Evolutionary conservation across 306 rosid genomes (phyloP), one percentile per base, ranked within the genome.

Genomic region (Sesbania bispinosa): DNA sequence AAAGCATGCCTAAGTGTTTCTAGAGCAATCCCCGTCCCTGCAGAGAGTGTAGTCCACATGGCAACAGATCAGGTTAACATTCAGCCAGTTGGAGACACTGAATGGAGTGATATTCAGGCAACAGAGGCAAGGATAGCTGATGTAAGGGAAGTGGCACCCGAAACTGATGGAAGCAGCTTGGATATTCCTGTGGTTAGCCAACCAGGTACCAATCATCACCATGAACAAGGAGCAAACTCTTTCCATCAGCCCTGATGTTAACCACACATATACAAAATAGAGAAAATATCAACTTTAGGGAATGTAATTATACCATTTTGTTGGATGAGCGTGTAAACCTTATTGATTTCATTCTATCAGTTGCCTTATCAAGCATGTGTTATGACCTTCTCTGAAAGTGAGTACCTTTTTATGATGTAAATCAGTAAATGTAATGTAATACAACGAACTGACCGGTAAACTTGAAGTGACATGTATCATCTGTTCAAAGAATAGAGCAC

Each of bases 61-160:
- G 76, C 90, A 7, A 84, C 83, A 1, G 80, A 85, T 67, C 92
- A 83, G 69, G 81, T 67, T 9, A 85, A 74, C 77, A 82, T 77
- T 69, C 90, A 20, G 68, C 84, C 90, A 5, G 83, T 79, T 38
- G 90, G 83, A 41, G 96, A 82, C 52, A 81, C 81, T 16, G 95
- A 86, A 73, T 89, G 98, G 98, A 92, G 87, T 6, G 96, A 92
- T 78, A 88, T 89, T 86, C 96, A 85, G 72, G 93, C 98, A 11
- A 90, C 92, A 19, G 96, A 92, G 43, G 79, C 94, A 42, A 92
- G 90, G 82, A 83, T 89, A 62, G 94, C 96, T n/a, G 98, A 88
- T 29, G 98, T 92, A 20, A 81, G 98, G 88, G 96, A 89, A 83
- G 84, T 92, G 1, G 81, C 82, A 32, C 75, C 88, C 1, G 85